Conservation (phyloP, 331 rosid genomes). For the Arachis monticola region DNA sequence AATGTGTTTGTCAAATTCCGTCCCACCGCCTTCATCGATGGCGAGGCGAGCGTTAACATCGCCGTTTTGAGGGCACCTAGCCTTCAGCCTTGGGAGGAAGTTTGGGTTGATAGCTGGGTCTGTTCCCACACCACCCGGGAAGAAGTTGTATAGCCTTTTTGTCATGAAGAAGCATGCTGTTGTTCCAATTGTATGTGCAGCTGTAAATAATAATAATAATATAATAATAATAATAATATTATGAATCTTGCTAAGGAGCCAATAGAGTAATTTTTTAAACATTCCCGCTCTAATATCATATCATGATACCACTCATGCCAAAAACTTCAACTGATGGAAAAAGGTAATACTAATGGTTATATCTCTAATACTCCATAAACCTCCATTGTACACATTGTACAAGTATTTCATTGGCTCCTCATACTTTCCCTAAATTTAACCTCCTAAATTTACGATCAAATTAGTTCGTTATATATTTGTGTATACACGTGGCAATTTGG, state of each 20-base stretch:
- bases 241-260: no score
- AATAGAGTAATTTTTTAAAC: no score
- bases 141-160: conserved; percentile 70
- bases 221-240: no score
- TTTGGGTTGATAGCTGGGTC: conserved; percentile 68
- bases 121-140: conserved; percentile 57
- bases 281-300: no score
- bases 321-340: no score
- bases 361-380: no score
- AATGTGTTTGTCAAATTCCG: conserved; percentile 58
- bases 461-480: not conserved
- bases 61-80: conserved; percentile 66
- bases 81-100: conserved; percentile 50
- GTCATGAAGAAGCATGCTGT: conserved; percentile 94
- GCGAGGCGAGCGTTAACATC: conserved; percentile 54
- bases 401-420: no score
- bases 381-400: no score
- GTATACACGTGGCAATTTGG: not conserved
- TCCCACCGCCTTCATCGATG: conserved; percentile 61
- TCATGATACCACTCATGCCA: no score
- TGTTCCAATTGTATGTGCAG: conserved; percentile 91
- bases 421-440: no score
- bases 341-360: no score
- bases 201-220: conserved; percentile 39
- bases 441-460: not conserved